Evolutionary conservation across 148 eudicot species (phyloP), one percentile per base, ranked within the genome.

Genomic region (Rhododendron kiyosumense): DNA sequence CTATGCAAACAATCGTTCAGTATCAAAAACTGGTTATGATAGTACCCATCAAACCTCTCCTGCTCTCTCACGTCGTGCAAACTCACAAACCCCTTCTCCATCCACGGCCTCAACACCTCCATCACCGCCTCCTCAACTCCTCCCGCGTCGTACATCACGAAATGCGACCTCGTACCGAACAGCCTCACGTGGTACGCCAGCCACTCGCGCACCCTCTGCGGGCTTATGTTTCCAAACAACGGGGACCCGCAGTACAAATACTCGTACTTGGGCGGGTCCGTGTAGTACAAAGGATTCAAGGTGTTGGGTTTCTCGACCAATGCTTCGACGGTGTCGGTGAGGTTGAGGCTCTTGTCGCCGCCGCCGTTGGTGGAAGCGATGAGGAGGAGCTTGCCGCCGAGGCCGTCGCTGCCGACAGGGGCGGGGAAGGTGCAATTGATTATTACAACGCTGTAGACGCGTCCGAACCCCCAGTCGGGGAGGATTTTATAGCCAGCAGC

Each of bases 381-480:
- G 36, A 94, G 30, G 46, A 91, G 48, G 13, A 94, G 88, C 15
- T 78, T 83, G 2, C 95, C 95, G 18, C 94, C 97, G 4, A 74
- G 6, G 0, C 84, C 54, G 32, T 88, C 91, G 7, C 51, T n/a
- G 22, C 83, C 89, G 43, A 85, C 85, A 12, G 91, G 81, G 78
- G 22, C 4, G 0, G 94, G 86, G 89, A 96, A 96, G 2, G 97
- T 93, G 86, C 98, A 96, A 88, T 93, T 96, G 26, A 96, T 81
- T 0, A 96, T 92, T 1, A 93, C 89, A 30, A 91, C 93, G 13
- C 97, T 94, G 91, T 94, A 95, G 7, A 95, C 95, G 61, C 93
- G 91, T 41, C 98, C 97, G 86, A 88, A 94, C 71, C 97, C 96
- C 98, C 98, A 96, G 61, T 96, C 98, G 0, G 97, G 95, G 54